phyloP scores from a whole-genome alignment of 306 rosid species.

The Cotoneaster glaucophyllus region DNA sequence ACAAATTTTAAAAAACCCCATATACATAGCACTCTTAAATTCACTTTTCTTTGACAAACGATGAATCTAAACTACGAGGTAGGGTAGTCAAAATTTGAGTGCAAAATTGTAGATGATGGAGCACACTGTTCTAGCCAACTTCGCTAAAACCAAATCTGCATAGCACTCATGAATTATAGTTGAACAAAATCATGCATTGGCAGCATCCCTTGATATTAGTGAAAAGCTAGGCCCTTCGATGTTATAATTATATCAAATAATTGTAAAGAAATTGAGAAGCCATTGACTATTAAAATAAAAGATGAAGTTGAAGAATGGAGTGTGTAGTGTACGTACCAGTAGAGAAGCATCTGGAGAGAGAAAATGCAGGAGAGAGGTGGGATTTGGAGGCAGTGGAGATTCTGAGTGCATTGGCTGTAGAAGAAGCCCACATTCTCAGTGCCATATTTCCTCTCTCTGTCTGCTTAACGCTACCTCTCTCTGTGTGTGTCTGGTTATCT shows the following conservation, averaged over 20 bases:
- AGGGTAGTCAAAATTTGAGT: background rate
- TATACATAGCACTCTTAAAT: background rate
- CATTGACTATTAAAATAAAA: background rate
- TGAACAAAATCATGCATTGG: background rate
- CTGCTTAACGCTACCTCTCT: background rate
- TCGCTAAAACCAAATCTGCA: too few relatives aligned
- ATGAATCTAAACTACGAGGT: background rate
- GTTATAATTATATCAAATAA: background rate
- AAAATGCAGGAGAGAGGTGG: conserved; percentile 50
- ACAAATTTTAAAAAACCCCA: background rate
- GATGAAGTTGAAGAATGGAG: background rate
- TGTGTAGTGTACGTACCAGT: conserved; percentile 32
- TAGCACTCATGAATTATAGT: background rate
- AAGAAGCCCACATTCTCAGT: conserved; percentile 93
- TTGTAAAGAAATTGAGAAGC: background rate
- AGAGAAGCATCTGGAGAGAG: conserved; percentile 77
- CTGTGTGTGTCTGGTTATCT: background rate
- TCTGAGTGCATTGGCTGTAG: conserved; percentile 84
- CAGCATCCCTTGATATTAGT: background rate
- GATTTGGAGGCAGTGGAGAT: conserved; percentile 56
- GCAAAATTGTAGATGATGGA: too few relatives aligned
- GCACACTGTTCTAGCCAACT: background rate
- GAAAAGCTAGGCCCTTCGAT: background rate
- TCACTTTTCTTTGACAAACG: background rate
- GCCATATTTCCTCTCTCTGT: conserved; percentile 42